A percentile compares a stretch with the other conserved stretches of the same genome.
Evolutionary conservation across 306 rosid species (phyloP).

Genomic region (Hylodesmum podocarpum): DNA sequence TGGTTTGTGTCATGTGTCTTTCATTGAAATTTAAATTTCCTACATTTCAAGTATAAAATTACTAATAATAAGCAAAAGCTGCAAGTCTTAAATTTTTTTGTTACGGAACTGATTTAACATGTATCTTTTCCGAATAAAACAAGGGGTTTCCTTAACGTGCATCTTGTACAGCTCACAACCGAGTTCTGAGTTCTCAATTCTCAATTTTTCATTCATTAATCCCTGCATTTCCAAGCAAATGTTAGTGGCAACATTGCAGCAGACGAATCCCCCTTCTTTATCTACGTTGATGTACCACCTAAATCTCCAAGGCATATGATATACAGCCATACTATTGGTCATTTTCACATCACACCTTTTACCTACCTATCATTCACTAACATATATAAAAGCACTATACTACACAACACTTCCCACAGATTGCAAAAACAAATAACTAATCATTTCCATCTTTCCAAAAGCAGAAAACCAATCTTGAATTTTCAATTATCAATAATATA

Average conservation of each 20-base stretch:
- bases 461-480: neutral
- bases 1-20: neutral
- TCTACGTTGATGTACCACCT: constrained; percentile 30
- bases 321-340: constrained; percentile 9
- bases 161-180: neutral
- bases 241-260: constrained; percentile 8
- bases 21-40: neutral
- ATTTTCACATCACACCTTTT: constrained; percentile 29
- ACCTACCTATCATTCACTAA: constrained; percentile 29
- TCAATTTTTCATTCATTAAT: neutral
- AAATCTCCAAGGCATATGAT: constrained; percentile 10
- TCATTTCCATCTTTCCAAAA: constrained; percentile 9
- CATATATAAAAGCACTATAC: constrained; percentile 33
- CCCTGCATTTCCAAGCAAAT: constrained; percentile 38
- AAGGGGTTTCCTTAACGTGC: neutral
- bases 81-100: neutral
- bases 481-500: neutral
- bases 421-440: neutral
- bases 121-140: neutral
- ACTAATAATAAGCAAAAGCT: neutral
- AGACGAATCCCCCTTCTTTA: constrained; percentile 18
- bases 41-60: neutral
- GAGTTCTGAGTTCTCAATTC: neutral
- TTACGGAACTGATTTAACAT: neutral
- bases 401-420: neutral